Conservation (phyloP, 2,329 filamentous ascomycete genomes). For the Cercospora sesami region DNA sequence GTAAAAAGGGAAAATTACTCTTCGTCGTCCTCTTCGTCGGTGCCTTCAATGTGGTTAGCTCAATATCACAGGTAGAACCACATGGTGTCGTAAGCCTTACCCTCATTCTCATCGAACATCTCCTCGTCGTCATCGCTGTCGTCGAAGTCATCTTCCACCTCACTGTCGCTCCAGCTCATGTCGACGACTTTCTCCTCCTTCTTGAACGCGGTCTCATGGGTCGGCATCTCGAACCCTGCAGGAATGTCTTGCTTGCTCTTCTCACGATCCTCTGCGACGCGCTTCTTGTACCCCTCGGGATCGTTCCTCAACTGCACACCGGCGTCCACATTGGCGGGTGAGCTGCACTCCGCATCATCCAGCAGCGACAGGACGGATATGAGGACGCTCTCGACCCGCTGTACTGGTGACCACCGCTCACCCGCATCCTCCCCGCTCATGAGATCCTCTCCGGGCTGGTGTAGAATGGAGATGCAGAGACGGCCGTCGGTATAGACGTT, state of each 20-base stretch:
- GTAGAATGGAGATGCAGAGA: conserved; percentile 94
- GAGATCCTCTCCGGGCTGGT: conserved; percentile 85
- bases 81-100: conserved; percentile 51
- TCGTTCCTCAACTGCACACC: conserved; percentile 79
- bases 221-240: conserved; percentile 77
- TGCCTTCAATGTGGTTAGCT: not conserved
- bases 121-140: conserved; percentile 64
- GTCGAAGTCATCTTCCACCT: conserved; percentile 69
- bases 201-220: conserved; percentile 61
- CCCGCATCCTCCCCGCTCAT: conserved; percentile 87
- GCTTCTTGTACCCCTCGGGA: conserved; percentile 66
- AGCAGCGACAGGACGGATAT: conserved; percentile 89
- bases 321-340: conserved; percentile 92
- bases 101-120: conserved; percentile 60
- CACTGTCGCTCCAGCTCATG: conserved; percentile 66
- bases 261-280: conserved; percentile 69
- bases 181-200: conserved; percentile 62
- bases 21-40: conserved; percentile 25
- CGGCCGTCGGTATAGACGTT: conserved; percentile 91
- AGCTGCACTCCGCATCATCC: conserved; percentile 90
- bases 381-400: conserved; percentile 91
- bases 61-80: conserved; percentile 34
- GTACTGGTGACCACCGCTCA: conserved; percentile 91
- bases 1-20: not conserved
- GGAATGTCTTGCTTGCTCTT: conserved; percentile 78